Base-by-base conservation (phyloP, 192 early-diverging fungal genomes). In the Coemansia sp. region DNA sequence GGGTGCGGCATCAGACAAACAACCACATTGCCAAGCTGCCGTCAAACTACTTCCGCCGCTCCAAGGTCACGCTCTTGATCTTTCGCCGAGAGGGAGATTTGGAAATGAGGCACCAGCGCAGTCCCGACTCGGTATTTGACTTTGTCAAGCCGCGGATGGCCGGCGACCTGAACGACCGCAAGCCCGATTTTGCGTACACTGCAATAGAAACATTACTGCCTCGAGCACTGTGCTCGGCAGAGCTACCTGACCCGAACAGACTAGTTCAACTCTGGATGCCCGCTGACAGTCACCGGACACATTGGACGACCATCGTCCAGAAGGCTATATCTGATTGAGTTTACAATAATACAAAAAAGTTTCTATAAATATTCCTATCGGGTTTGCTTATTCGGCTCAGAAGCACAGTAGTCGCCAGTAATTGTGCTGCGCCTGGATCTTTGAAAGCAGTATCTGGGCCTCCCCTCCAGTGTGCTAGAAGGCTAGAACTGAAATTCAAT, bases 81-180 rank as follows among this genome's bases (percentile, higher is more conserved):
- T 96, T 98, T 77, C 85, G 95, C 77, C 91, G 91, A 85, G 91
- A 89, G 57, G 95, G 92, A n/a, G 91, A 93, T 28, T 82, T 96
- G 55, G 95, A 98, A 42, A 79, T 98, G 47, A 78, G 95, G 42
- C 95, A 98, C 80, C 96, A 98, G 76, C 87, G 95, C 46, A 96
- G 89, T 75, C 89, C 96, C 11, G 96, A 98, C 75, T 96, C 92
- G 69, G 87, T 95, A 50, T 98, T 98, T 87, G 96, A 98, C 63
- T 98, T 93, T 87, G 78, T 94, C 63, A 95, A 94, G 70, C 95
- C 95, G 9, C 76, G 68, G 33, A 59, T 75, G 68, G 66, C 86
- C 0, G 87, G 81, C 44, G 73, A 80, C 42, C 66, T 82, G 59
- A 85, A 75, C 59, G 73, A 77, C 68, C 84, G 87, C 49, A 98